A percentile compares a stretch with the other conserved stretches of the same genome.
Conservation (phyloP, 2,329 filamentous ascomycete genomes). For the Clarireedia monteithiana region DNA sequence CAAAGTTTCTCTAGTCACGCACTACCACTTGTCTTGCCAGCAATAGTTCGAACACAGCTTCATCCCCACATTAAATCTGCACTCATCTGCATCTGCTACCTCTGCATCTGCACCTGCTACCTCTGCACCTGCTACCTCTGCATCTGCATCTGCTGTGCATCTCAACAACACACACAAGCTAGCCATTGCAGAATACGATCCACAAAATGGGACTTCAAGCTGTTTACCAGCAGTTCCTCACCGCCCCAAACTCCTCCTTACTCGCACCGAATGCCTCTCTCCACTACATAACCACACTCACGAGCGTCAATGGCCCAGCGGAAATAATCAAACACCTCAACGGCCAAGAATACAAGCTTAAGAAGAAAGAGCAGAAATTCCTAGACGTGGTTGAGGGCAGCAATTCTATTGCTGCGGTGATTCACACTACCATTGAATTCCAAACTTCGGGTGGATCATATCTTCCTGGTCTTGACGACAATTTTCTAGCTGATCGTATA, state of each 20-base stretch:
- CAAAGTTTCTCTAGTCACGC: too few relatives aligned
- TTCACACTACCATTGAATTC: conserved; percentile 80
- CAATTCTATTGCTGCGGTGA: conserved; percentile 64
- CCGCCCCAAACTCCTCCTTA: conserved; percentile 53
- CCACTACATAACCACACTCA: conserved; percentile 87
- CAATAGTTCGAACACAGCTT: too few relatives aligned
- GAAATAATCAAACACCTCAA: conserved; percentile 79
- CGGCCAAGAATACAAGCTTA: conserved; percentile 63
- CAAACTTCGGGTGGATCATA: conserved; percentile 73
- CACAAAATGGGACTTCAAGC: conserved; percentile 40
- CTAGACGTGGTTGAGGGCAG: conserved; percentile 66
- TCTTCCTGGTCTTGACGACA: conserved; percentile 84
- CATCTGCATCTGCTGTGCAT: conserved; percentile 1
- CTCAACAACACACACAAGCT: not conserved
- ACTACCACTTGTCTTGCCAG: too few relatives aligned
- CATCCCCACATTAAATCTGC: too few relatives aligned
- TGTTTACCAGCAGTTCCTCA: conserved; percentile 66
- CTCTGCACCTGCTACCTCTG: not conserved
- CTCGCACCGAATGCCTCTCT: conserved; percentile 61
- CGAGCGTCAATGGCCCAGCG: conserved; percentile 59
- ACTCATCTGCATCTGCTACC: too few relatives aligned
- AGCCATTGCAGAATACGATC: not conserved
- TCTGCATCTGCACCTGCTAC: too few relatives aligned
- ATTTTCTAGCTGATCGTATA: conserved; percentile 78
- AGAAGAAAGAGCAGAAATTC: conserved; percentile 74